Conservation (phyloP, 169 alveolate genomes). For the Cryptosporidium sp. region DNA sequence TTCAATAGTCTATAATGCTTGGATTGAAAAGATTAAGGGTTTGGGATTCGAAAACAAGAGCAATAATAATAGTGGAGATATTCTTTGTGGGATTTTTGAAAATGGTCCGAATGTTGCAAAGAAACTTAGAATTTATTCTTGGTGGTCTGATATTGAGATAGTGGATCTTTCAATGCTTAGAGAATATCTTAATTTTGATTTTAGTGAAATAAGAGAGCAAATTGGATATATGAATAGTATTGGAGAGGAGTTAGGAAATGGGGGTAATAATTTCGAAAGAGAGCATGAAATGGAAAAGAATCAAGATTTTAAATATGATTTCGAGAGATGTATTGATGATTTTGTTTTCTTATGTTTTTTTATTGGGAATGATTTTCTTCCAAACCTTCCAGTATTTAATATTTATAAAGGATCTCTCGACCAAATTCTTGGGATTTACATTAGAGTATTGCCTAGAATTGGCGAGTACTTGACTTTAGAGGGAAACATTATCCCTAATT, state of each 20-base stretch:
- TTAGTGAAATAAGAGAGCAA: constrained; percentile 58
- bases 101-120: constrained; percentile 38
- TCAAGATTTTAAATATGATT: constrained; percentile 80
- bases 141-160: constrained; percentile 75
- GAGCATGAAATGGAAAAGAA: too few species aligned
- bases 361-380: constrained; percentile 98
- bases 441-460: constrained; percentile 87
- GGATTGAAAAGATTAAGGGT: constrained; percentile 4
- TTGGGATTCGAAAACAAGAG: not conserved
- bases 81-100: not conserved
- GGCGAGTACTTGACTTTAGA: constrained; percentile 91
- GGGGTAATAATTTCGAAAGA: too few species aligned
- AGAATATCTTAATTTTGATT: constrained; percentile 87
- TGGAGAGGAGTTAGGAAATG: not conserved
- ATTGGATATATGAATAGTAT: not conserved
- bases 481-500: constrained; percentile 84
- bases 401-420: constrained; percentile 97
- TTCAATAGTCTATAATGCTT: constrained; percentile 42
- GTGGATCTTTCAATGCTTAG: constrained; percentile 84
- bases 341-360: constrained; percentile 95
- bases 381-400: constrained; percentile 93
- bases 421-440: constrained; percentile 93
- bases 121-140: constrained; percentile 45
- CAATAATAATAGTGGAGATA: not conserved
- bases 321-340: constrained; percentile 96